Percentiles rank a stretch among this genome's conserved stretches.
Evolutionary conservation across 2,329 filamentous ascomycete genomes (phyloP).

Genomic region (Lasiodiplodia gonubiensis): DNA sequence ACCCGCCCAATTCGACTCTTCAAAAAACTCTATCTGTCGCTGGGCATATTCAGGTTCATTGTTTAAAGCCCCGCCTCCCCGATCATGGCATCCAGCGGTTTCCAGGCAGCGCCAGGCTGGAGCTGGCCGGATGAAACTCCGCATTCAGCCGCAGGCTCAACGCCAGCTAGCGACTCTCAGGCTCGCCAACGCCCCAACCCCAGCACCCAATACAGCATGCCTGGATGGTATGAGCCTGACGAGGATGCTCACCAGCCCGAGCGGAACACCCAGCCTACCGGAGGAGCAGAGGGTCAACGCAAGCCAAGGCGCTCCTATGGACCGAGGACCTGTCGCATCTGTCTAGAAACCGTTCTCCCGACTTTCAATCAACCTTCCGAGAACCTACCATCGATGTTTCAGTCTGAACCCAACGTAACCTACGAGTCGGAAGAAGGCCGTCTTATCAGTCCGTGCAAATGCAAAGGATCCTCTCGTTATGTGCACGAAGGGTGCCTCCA

Average conservation of each 20-base stretch:
- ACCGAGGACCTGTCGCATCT: conserved; percentile 84
- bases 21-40: not conserved
- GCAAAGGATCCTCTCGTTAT: conserved; percentile 90
- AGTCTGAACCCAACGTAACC: conserved; percentile 60
- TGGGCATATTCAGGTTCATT: not conserved
- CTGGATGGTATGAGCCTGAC: conserved; percentile 23
- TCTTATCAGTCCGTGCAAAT: conserved; percentile 87
- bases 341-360: conserved; percentile 73
- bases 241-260: conserved; percentile 29
- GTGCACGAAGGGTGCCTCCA: conserved; percentile 91
- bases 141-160: conserved; percentile 32
- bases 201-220: conserved; percentile 8
- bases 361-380: conserved; percentile 63
- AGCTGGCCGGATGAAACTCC: conserved; percentile 55
- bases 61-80: not conserved
- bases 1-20: not conserved
- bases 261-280: conserved; percentile 14
- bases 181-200: conserved; percentile 8
- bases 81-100: conserved; percentile 50
- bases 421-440: conserved; percentile 80
- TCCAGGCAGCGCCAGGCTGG: conserved; percentile 51
- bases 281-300: conserved; percentile 10
- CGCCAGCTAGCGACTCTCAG: not conserved
- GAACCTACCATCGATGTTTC: conserved; percentile 61
- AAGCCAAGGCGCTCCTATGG: conserved; percentile 59